Conservation (phyloP, 331 rosid species). For the Arachis monticola region DNA sequence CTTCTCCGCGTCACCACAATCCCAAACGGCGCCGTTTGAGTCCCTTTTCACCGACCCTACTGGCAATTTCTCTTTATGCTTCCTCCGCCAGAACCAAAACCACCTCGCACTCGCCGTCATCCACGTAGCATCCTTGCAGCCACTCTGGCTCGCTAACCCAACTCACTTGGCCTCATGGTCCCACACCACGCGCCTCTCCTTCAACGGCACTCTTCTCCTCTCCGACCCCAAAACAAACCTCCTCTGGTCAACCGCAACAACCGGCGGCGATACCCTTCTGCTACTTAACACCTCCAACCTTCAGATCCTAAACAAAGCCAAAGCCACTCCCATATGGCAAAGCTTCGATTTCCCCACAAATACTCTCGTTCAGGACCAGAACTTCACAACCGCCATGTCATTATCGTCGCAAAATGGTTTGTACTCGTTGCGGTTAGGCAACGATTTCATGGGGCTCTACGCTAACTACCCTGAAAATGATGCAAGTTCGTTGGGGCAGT, state of each 20-base stretch:
- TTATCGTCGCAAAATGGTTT: slow-evolving; percentile 52
- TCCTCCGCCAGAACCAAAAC: slow-evolving; percentile 64
- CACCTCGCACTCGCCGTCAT: slow-evolving; percentile 64
- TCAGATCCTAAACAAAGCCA: slow-evolving; percentile 37
- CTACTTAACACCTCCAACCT: slow-evolving; percentile 75
- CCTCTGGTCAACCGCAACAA: slow-evolving; percentile 68
- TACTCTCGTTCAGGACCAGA: slow-evolving; percentile 75
- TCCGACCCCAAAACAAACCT: slow-evolving; percentile 49
- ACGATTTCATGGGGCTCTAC: slow-evolving; percentile 66
- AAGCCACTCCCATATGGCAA: slow-evolving; percentile 53
- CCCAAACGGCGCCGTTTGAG: slow-evolving; percentile 60
- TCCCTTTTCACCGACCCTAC: slow-evolving; percentile 59
- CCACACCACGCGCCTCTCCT: slow-evolving; percentile 54
- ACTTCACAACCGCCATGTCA: slow-evolving; percentile 58
- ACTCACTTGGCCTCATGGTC: slow-evolving; percentile 55
- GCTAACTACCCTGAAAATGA: slow-evolving; percentile 25
- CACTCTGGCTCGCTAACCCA: slow-evolving; percentile 72
- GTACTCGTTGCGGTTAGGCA: slow-evolving; percentile 60
- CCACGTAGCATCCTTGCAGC: slow-evolving; percentile 67
- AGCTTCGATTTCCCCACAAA: slow-evolving; percentile 73
- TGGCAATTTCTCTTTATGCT: slow-evolving; percentile 75
- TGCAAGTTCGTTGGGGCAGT: slow-evolving; percentile 35
- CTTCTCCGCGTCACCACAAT: slow-evolving; percentile 59
- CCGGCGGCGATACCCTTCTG: slow-evolving; percentile 46
- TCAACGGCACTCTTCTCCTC: slow-evolving; percentile 75